These are phyloP conservation scores for Clarireedia hainanense DNA, from an alignment of 2,329 filamentous ascomycete genomes.

Conservation along the genomic window DNA sequence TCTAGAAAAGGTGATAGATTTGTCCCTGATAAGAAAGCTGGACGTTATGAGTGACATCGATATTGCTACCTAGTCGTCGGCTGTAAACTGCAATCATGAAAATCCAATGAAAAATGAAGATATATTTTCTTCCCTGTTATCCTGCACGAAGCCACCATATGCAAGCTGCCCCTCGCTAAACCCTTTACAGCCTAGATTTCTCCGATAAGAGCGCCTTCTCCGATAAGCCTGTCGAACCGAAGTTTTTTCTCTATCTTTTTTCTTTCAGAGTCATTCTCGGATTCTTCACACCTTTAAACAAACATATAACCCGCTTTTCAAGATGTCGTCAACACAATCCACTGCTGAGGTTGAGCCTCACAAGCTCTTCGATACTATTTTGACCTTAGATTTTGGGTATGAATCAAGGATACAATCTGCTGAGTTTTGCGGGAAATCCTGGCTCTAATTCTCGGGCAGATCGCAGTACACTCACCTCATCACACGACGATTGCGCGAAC, in stretches of 20 bases:
- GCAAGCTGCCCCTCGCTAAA: background rate
- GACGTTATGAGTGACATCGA: too few relatives aligned
- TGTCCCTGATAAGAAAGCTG: too few relatives aligned
- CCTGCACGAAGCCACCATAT: background rate
- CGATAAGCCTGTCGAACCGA: background rate
- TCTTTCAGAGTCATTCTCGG: background rate
- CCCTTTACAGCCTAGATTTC: background rate
- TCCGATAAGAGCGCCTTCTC: background rate
- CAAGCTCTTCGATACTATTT: conserved; percentile 44
- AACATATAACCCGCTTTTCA: background rate
- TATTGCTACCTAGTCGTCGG: too few relatives aligned
- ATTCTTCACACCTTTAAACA: background rate
- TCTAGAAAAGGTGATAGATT: too few relatives aligned
- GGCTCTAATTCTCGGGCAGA: conserved; percentile 20
- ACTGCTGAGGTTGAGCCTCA: conserved; percentile 18
- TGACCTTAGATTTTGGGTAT: conserved; percentile 61
- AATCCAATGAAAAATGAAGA: too few relatives aligned
- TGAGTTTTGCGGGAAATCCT: too few relatives aligned
- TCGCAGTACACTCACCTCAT: conserved; percentile 65
- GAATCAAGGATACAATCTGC: background rate
- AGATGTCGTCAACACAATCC: background rate
- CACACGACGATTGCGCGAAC: conserved; percentile 59
- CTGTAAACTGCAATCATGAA: too few relatives aligned
- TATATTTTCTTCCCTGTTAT: too few relatives aligned
- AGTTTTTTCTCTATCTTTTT: background rate